These are phyloP conservation scores for Daldinia childiae DNA, from an alignment of 495 filamentous ascomycete species.

Conservation along the genomic window DNA sequence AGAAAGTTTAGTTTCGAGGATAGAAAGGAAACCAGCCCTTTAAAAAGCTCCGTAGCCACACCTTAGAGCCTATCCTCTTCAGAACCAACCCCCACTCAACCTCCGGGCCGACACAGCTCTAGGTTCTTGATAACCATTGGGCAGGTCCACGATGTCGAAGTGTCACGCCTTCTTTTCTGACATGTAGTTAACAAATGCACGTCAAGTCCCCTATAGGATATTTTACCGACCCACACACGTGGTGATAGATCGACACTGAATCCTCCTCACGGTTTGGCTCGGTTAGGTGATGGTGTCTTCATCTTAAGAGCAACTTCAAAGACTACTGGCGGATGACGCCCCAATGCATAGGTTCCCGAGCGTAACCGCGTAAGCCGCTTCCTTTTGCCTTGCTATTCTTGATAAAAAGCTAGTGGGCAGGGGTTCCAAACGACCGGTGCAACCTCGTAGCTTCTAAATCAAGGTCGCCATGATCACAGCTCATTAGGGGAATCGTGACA, in stretches of 20 bases:
- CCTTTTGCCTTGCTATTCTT: conserved; percentile 13
- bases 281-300: conserved; percentile 41
- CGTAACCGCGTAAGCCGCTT: conserved; percentile 33
- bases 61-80: conserved; percentile 24
- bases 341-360: conserved; percentile 39
- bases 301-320: conserved; percentile 36
- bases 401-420: conserved; percentile 28
- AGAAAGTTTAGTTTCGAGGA: conserved; percentile 3
- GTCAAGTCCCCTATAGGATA: conserved; percentile 34
- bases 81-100: conserved; percentile 33
- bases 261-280: conserved; percentile 36
- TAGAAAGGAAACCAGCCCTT: conserved; percentile 30
- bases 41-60: conserved; percentile 27
- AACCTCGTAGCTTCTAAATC: conserved; percentile 40
- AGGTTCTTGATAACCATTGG: conserved; percentile 34
- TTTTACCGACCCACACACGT: conserved; percentile 43
- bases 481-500: conserved; percentile 32
- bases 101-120: conserved; percentile 35
- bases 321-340: conserved; percentile 36
- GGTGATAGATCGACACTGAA: conserved; percentile 44
- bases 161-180: conserved; percentile 38
- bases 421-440: conserved; percentile 32
- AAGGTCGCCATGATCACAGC: conserved; percentile 33
- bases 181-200: conserved; percentile 33
- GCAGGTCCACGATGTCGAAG: conserved; percentile 28